Evolutionary conservation across 192 early-diverging fungal species (phyloP).

Genomic region (Linnemannia elongata): DNA sequence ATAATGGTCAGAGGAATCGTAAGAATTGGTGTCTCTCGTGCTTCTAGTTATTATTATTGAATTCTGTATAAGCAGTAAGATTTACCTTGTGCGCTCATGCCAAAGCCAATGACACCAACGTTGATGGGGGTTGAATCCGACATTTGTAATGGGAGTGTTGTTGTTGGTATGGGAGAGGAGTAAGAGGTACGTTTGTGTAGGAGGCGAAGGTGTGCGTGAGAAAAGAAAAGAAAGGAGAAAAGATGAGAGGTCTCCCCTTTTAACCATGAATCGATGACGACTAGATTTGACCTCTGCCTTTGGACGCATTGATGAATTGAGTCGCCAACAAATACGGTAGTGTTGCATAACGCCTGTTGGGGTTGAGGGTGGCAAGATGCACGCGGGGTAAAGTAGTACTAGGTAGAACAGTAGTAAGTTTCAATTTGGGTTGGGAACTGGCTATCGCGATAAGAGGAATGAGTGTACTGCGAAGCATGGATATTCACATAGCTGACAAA

Average conservation of each 20-base stretch:
- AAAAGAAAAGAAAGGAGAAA: not conserved
- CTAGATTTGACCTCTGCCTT: not conserved
- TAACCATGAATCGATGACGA: not conserved
- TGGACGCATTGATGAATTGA: not conserved
- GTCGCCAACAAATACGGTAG: too few relatives aligned
- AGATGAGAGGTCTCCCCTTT: not conserved
- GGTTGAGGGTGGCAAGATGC: too few relatives aligned
- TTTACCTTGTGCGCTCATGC: constrained; percentile 64
- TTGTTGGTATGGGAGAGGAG: not conserved
- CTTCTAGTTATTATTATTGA: not conserved
- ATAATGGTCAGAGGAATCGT: not conserved
- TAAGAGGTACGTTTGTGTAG: not conserved
- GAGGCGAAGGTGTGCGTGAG: not conserved
- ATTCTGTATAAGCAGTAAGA: too few relatives aligned
- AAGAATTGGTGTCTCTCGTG: not conserved
- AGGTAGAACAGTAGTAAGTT: too few relatives aligned
- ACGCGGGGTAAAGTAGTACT: too few relatives aligned
- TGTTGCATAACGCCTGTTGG: too few relatives aligned
- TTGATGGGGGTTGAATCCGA: constrained; percentile 58
- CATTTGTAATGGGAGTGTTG: not conserved
- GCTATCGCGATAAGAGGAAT: too few relatives aligned
- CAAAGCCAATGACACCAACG: constrained; percentile 78
- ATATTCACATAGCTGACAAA: too few relatives aligned
- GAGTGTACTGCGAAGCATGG: too few relatives aligned
- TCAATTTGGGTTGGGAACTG: too few relatives aligned